Evolutionary conservation across 1,284 basidiomycete species (phyloP).

Genomic region (Trichosporon sp.): DNA sequence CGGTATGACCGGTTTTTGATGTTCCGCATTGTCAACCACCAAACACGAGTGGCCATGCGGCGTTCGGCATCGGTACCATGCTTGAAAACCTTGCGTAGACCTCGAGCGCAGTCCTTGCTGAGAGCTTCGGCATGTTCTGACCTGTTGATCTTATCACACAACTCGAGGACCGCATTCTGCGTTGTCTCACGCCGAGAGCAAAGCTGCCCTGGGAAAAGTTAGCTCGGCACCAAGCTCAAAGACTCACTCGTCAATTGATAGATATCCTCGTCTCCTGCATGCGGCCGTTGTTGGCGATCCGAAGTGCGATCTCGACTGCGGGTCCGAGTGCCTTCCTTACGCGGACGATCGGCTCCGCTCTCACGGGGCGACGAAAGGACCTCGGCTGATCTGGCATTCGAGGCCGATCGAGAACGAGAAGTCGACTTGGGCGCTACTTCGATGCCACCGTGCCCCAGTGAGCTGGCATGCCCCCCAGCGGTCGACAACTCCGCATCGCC

Average conservation of each 20-base stretch:
- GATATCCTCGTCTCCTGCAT: constrained; percentile 26
- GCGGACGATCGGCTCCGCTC: neutral
- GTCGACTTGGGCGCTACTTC: neutral
- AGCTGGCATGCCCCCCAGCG: constrained; percentile 17
- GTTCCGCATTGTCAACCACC: constrained; percentile 44
- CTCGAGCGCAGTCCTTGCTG: constrained; percentile 42
- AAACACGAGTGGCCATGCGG: constrained; percentile 40
- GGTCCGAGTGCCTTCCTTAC: neutral
- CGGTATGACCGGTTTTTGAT: constrained; percentile 31
- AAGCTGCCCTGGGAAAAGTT: constrained; percentile 23
- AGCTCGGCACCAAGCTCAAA: neutral
- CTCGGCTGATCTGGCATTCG: constrained; percentile 28
- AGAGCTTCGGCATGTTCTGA: constrained; percentile 37
- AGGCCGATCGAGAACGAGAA: constrained; percentile 1
- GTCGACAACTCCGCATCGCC: constrained; percentile 12
- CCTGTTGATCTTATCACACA: constrained; percentile 44
- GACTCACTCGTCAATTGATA: constrained; percentile 37
- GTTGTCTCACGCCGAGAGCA: constrained; percentile 31
- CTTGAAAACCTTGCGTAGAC: constrained; percentile 45
- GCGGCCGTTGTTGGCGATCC: constrained; percentile 5
- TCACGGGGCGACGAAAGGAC: constrained; percentile 27
- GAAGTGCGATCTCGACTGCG: neutral
- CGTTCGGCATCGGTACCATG: constrained; percentile 37
- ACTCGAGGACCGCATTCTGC: constrained; percentile 32
- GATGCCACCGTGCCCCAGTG: constrained; percentile 17